Conservation (phyloP, 352 stramenopile genomes). For the Globisporangium ultimum region DNA sequence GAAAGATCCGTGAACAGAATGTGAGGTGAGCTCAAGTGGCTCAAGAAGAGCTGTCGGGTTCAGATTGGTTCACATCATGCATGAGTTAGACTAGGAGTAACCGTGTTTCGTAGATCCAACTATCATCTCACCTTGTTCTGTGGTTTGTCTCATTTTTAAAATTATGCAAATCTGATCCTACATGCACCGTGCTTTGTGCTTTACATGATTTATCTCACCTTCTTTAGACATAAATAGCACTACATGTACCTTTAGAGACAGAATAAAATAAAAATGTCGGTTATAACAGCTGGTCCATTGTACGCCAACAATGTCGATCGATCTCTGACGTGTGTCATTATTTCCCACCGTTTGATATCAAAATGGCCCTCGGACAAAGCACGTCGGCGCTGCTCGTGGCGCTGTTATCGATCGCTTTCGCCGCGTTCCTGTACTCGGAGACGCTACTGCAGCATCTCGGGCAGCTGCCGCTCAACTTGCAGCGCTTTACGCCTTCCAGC, state of each 20-base stretch:
- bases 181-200: no score
- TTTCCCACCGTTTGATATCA: not conserved
- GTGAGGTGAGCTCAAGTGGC: no score
- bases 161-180: no score
- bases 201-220: no score
- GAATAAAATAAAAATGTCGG: not conserved
- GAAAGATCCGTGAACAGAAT: not conserved
- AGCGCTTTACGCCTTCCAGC: no score
- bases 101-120: no score
- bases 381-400: constrained; percentile 4
- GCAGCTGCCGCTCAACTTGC: not conserved
- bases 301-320: not conserved
- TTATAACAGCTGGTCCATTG: not conserved
- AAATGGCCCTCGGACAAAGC: not conserved
- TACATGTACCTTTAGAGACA: not conserved
- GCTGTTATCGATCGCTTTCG: not conserved
- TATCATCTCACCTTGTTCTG: no score
- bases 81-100: no score
- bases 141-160: no score
- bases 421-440: constrained; percentile 1
- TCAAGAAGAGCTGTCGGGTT: not conserved
- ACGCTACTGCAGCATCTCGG: not conserved
- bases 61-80: not conserved
- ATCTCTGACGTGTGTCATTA: not conserved
- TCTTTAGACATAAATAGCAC: no score